Percentiles rank a stretch among this genome's conserved stretches.
Evolutionary conservation across 805 yeast species (phyloP).

Genomic region (Wickerhamiella shivajii): DNA sequence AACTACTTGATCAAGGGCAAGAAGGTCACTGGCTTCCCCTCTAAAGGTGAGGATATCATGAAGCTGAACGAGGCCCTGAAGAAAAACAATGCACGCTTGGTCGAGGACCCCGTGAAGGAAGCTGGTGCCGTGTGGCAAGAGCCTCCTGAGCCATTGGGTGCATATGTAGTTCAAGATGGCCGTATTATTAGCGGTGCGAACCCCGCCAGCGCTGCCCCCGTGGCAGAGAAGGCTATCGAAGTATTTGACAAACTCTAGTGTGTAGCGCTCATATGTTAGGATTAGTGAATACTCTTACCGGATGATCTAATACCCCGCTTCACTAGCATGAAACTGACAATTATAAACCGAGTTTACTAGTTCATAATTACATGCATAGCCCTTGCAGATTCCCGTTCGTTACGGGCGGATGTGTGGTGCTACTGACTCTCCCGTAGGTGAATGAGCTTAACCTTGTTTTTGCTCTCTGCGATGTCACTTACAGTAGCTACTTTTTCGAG

Average conservation of each 20-base stretch:
- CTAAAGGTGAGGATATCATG: slow-evolving; percentile 34
- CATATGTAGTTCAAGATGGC: slow-evolving; percentile 35
- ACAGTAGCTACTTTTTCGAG: no score
- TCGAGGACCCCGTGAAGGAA: slow-evolving; percentile 27
- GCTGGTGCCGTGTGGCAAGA: slow-evolving; percentile 33
- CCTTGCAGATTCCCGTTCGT: no score
- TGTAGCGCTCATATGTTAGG: no score
- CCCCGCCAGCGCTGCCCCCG: slow-evolving; percentile 40
- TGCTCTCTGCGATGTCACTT: no score
- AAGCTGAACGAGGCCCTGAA: slow-evolving; percentile 22
- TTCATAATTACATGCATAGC: no score
- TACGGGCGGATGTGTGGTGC: no score
- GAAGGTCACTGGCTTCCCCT: slow-evolving; percentile 46
- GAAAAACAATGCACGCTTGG: slow-evolving; percentile 23
- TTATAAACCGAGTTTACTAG: no score
- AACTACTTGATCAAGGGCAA: slow-evolving; percentile 36
- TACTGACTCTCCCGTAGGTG: no score
- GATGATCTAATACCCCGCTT: no score
- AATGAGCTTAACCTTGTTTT: no score
- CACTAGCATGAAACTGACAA: no score
- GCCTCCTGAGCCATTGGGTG: slow-evolving; percentile 31
- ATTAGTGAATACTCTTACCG: no score
- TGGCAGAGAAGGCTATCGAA: slow-evolving; percentile 31
- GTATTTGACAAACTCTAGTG: slow-evolving; percentile 12
- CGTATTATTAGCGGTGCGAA: slow-evolving; percentile 51